Percentiles rank a stretch among this genome's conserved stretches.
Conservation (phyloP, 371 early-diverging fungal genomes). For the Modicella reniformis region DNA sequence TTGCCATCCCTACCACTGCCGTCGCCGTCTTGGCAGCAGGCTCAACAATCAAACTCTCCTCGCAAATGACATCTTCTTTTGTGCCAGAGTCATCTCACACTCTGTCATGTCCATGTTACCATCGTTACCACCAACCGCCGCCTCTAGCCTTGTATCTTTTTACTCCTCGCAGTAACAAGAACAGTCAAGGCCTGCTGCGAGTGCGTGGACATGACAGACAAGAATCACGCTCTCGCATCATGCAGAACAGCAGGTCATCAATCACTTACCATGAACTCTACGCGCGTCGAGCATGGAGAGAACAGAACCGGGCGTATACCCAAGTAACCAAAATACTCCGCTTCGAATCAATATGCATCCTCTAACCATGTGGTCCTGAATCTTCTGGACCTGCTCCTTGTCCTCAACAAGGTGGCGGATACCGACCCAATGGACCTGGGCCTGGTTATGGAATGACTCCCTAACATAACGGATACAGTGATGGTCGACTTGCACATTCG, state of each 20-base stretch:
- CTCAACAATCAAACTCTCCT: constrained; percentile 7
- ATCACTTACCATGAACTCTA: not conserved
- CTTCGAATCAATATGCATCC: not conserved
- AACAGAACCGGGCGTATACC: too few species aligned
- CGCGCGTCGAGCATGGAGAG: too few species aligned
- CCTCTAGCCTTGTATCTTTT: too few species aligned
- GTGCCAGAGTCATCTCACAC: too few species aligned
- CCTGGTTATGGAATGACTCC: constrained; percentile 13
- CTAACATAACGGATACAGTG: constrained; percentile 7
- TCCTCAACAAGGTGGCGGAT: not conserved
- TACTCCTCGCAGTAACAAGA: not conserved
- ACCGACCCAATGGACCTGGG: constrained; percentile 11
- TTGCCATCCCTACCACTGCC: not conserved
- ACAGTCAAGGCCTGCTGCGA: not conserved
- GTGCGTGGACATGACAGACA: constrained; percentile 1
- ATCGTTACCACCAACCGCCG: too few species aligned
- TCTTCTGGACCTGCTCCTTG: constrained; percentile 14
- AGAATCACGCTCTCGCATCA: constrained; percentile 8
- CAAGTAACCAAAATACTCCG: not conserved
- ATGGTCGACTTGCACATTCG: constrained; percentile 7
- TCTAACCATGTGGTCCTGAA: constrained; percentile 5
- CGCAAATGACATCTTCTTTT: constrained; percentile 19
- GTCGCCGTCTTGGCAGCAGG: constrained; percentile 7
- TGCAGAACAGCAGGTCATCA: not conserved
- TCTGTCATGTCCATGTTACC: too few species aligned